Conservation (phyloP, 2,329 filamentous ascomycete species). For the Beauveria bassiana region DNA sequence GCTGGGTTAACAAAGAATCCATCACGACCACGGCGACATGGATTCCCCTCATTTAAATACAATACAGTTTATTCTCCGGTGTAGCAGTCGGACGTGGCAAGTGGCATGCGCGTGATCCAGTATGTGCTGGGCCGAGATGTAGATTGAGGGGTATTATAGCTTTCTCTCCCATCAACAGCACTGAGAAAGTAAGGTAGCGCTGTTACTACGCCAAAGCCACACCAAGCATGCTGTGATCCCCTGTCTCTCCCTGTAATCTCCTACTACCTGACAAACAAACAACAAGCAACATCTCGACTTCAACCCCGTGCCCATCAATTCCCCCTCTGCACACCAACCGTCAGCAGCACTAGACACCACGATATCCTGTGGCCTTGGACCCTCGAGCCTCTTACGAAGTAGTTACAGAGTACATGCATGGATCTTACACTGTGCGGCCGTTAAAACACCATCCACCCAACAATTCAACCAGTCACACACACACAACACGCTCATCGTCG, state of each 20-base stretch:
- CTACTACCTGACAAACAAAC: neutral
- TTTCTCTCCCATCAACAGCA: too few species aligned
- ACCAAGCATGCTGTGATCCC: neutral
- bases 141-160: neutral
- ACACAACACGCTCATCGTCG: neutral
- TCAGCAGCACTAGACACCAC: neutral
- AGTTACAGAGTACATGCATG: neutral
- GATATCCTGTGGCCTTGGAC: neutral
- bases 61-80: neutral
- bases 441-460: neutral
- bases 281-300: neutral
- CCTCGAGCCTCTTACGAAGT: neutral
- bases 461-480: constrained; percentile 4
- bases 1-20: neutral
- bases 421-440: neutral
- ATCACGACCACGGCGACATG: neutral
- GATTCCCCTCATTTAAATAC: neutral
- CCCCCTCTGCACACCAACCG: neutral
- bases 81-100: neutral
- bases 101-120: neutral
- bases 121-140: neutral
- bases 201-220: neutral
- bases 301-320: neutral
- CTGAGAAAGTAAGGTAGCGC: neutral
- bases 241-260: neutral